Evolutionary conservation across 495 filamentous ascomycete genomes (phyloP).

Genomic region (Astrocystis sublimbata): DNA sequence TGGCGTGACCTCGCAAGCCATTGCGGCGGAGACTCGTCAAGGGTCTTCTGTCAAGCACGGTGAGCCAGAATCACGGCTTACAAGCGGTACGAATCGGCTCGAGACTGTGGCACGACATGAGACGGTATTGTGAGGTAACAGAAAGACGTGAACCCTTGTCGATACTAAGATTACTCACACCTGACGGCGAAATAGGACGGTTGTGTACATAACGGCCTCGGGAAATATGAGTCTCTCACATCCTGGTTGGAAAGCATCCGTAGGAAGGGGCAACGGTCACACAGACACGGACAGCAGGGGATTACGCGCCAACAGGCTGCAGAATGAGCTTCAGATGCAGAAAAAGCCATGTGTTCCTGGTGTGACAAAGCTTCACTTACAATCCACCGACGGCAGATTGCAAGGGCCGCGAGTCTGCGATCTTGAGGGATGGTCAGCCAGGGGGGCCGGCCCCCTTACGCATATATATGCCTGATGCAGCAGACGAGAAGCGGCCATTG

Average conservation of each 20-base stretch:
- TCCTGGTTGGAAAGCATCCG: constrained; percentile 22
- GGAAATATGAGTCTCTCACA: constrained; percentile 35
- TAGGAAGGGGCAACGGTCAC: constrained; percentile 18
- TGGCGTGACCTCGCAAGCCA: neutral
- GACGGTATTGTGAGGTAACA: constrained; percentile 23
- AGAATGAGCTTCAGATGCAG: constrained; percentile 12
- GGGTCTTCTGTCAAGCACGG: neutral
- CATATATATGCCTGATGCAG: too few relatives aligned
- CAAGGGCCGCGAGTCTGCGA: too few relatives aligned
- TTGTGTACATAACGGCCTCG: constrained; percentile 37
- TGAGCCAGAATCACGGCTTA: neutral
- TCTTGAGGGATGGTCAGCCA: too few relatives aligned
- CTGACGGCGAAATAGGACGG: constrained; percentile 31
- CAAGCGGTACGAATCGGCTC: neutral
- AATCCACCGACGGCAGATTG: neutral
- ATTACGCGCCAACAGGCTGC: constrained; percentile 28
- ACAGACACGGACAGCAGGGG: constrained; percentile 31
- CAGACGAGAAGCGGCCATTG: too few relatives aligned
- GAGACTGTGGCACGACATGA: constrained; percentile 19
- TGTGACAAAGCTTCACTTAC: constrained; percentile 24
- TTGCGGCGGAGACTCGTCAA: neutral
- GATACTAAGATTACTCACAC: constrained; percentile 17
- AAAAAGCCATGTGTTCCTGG: constrained; percentile 31
- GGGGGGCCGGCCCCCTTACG: too few relatives aligned
- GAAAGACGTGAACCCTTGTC: constrained; percentile 8